A percentile compares a stretch with the other conserved stretches of the same genome.
phyloP scores from a whole-genome alignment of 106 monocot species.

The Allium sativum region DNA sequence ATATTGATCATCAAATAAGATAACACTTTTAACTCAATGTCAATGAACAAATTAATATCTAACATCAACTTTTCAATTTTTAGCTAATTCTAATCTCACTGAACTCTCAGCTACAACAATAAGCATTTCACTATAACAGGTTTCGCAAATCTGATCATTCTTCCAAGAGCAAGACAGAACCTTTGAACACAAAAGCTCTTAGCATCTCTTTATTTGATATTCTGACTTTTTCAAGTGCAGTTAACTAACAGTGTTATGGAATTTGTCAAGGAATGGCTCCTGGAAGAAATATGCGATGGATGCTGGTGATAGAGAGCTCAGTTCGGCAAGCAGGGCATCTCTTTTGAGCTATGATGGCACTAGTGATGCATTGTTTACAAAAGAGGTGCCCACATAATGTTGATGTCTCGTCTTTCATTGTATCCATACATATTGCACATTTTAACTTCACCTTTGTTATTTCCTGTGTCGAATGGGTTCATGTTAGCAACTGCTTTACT shows the following conservation, averaged over 20 bases:
- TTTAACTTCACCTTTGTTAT: slow-evolving; percentile 12
- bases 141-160: too few species aligned
- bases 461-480: not conserved
- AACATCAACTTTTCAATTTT: too few species aligned
- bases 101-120: too few species aligned
- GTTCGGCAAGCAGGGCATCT: slow-evolving; percentile 16
- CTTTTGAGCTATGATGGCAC: slow-evolving; percentile 5
- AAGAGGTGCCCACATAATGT: slow-evolving; percentile 17
- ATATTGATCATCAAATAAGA: too few species aligned
- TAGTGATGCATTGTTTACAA: slow-evolving; percentile 13
- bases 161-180: not conserved
- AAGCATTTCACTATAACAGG: too few species aligned
- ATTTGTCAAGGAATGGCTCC: slow-evolving; percentile 9
- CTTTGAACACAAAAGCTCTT: not conserved
- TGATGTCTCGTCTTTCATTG: slow-evolving; percentile 22
- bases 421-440: slow-evolving; percentile 23
- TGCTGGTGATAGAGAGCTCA: slow-evolving; percentile 11
- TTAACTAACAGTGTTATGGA: not conserved
- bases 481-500: not conserved
- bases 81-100: too few species aligned
- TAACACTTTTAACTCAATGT: too few species aligned
- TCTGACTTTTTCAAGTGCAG: not conserved
- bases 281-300: slow-evolving; percentile 20
- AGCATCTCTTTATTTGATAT: not conserved
- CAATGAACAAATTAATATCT: too few species aligned